These are phyloP conservation scores for Secale cereale DNA, from an alignment of 176 grass and related monocot genomes.

Conservation along the genomic window DNA sequence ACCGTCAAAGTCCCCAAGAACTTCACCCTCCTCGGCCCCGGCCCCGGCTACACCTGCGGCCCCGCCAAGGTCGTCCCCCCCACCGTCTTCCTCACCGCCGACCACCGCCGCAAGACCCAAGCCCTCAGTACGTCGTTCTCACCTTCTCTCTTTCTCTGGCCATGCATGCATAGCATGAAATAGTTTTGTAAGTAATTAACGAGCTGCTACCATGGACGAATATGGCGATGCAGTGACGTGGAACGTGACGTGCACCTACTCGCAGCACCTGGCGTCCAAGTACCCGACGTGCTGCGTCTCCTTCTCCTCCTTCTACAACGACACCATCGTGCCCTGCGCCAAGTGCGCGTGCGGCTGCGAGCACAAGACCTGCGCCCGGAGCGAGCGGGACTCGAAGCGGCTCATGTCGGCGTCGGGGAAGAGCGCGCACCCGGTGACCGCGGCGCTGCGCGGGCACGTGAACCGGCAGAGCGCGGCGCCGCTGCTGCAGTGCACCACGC, in stretches of 20 bases:
- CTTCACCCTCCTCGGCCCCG: slow-evolving; percentile 80
- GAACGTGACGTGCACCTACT: slow-evolving; percentile 92
- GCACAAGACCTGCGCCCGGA: slow-evolving; percentile 72
- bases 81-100: slow-evolving; percentile 64
- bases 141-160: not conserved
- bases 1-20: slow-evolving; percentile 93
- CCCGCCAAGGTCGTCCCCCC: slow-evolving; percentile 65
- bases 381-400: slow-evolving; percentile 50
- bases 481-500: slow-evolving; percentile 75
- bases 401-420: slow-evolving; percentile 44
- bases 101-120: slow-evolving; percentile 77
- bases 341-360: slow-evolving; percentile 85
- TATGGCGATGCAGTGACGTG: slow-evolving; percentile 71
- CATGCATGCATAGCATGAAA: not conserved
- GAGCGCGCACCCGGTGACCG: slow-evolving; percentile 27
- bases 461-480: slow-evolving; percentile 17
- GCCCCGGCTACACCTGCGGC: slow-evolving; percentile 79
- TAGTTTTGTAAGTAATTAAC: not conserved
- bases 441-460: slow-evolving; percentile 8
- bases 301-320: slow-evolving; percentile 95
- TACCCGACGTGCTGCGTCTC: slow-evolving; percentile 88
- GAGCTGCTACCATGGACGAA: too few species aligned
- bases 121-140: slow-evolving; percentile 64
- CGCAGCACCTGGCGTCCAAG: slow-evolving; percentile 79
- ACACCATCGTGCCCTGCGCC: slow-evolving; percentile 85